Evolutionary conservation across 345 rosid genomes (phyloP).

Genomic region (Garcia nutans): DNA sequence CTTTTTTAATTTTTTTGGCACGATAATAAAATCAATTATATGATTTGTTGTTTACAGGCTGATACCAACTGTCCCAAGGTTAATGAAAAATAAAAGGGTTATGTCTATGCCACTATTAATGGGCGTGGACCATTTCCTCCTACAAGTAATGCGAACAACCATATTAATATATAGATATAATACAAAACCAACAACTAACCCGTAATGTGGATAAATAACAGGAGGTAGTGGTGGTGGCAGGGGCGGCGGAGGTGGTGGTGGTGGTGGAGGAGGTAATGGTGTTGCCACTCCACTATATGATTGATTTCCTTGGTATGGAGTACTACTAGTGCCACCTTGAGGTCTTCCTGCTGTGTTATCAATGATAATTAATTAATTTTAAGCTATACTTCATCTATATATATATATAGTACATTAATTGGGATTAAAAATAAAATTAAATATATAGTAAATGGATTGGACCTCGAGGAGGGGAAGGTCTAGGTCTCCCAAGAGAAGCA

Average conservation of each 20-base stretch:
- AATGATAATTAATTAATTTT: no score
- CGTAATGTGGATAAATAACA: slow-evolving; percentile 53
- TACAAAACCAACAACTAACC: slow-evolving; percentile 40
- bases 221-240: slow-evolving; percentile 40
- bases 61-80: slow-evolving; percentile 10
- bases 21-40: slow-evolving; percentile 13
- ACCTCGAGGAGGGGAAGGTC: slow-evolving; percentile 88
- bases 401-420: no score
- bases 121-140: slow-evolving; percentile 33
- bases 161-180: background rate
- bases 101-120: background rate
- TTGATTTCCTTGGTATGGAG: slow-evolving; percentile 45
- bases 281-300: slow-evolving; percentile 52
- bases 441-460: background rate
- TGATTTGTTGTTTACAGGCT: slow-evolving; percentile 16
- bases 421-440: no score
- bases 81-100: background rate
- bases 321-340: slow-evolving; percentile 47
- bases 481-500: slow-evolving; percentile 82
- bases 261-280: slow-evolving; percentile 32
- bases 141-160: background rate
- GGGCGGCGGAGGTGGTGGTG: slow-evolving; percentile 28
- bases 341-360: slow-evolving; percentile 44
- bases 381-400: no score
- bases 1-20: background rate